Conservation (phyloP, 257 asterid genomes). For the Salvia splendens region DNA sequence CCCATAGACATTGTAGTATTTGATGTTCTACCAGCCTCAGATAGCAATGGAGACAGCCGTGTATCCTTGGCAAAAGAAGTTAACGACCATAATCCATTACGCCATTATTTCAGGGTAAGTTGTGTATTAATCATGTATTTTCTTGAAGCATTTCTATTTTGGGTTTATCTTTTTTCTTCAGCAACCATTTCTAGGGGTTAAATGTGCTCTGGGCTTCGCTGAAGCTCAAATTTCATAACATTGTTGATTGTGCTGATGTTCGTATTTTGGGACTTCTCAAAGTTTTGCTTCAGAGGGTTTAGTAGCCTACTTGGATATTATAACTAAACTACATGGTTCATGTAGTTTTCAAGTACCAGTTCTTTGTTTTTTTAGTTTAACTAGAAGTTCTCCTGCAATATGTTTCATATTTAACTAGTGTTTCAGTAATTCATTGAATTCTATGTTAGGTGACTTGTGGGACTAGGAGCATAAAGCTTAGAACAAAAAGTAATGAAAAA, state of each 20-base stretch:
- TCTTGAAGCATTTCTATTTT: slow-evolving; percentile 34
- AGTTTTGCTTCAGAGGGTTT: slow-evolving; percentile 13
- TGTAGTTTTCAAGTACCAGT: slow-evolving; percentile 17
- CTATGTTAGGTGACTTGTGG: slow-evolving; percentile 85
- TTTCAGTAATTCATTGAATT: slow-evolving; percentile 27
- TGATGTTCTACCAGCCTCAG: slow-evolving; percentile 92
- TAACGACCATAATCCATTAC: slow-evolving; percentile 83
- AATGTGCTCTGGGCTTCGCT: slow-evolving; percentile 11
- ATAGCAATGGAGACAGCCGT: slow-evolving; percentile 70
- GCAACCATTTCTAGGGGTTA: neutral
- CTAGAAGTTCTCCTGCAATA: slow-evolving; percentile 21
- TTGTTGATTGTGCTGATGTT: slow-evolving; percentile 26
- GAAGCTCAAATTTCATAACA: slow-evolving; percentile 21
- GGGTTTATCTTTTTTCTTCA: slow-evolving; percentile 21
- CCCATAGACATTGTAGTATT: slow-evolving; percentile 89
- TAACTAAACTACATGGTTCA: slow-evolving; percentile 20
- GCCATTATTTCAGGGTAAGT: slow-evolving; percentile 92
- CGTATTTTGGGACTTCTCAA: slow-evolving; percentile 11
- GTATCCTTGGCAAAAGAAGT: slow-evolving; percentile 89
- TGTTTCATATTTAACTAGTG: slow-evolving; percentile 19
- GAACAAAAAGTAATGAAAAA: slow-evolving; percentile 70
- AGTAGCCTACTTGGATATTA: slow-evolving; percentile 11
- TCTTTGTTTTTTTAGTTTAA: neutral
- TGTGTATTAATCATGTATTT: slow-evolving; percentile 19
- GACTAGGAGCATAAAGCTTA: slow-evolving; percentile 76